Evolutionary conservation across 306 rosid species (phyloP), one percentile per base, ranked within the genome.

Genomic region (Urtica urens): DNA sequence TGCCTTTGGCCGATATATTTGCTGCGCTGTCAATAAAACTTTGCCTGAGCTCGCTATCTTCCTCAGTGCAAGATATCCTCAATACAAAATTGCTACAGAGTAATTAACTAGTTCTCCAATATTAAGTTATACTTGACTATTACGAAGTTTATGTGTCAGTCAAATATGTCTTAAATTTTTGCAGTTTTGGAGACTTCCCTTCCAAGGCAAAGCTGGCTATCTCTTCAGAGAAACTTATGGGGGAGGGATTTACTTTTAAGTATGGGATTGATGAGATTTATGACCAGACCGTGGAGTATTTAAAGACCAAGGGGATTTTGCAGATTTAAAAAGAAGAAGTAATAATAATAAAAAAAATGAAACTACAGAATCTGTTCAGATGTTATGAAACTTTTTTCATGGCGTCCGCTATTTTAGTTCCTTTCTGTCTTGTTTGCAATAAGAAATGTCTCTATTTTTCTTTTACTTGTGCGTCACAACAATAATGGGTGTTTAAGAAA

Each of bases 211-310:
- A 78, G 84, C 11, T 63, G 57, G 45, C 26, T 6, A 16, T 85
- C 33, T 75, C 93, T 33, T 73, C 93, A 0, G 93, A 76, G 42
- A 85, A 78, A 68, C 80, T 85, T 15, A 74, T 63, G 53, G 73
- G 69, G 72, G 93, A 78, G 62, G 95, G 95, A 26, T 85, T 85
- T 63, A 60, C 57, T 43, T 85, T 78, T 62, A 66, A 78, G 75
- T 66, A 68, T 23, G 78, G 72, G 29, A 37, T 85, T 54, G 82
- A 73, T 42, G 85, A 71, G 26, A 76, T 67, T 59, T 75, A 59
- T 59, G 85, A 81, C 43, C 80, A 81, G 51, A 49, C 69, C 64
- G 61, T 81, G 57, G 93, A 71, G 55, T 85, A 73, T 67, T 54
- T 85, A 45, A 81, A 73, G 73, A 62, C 76, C 14, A 68, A 81